phyloP scores from a whole-genome alignment of 441 rosid genomes.

The Eutrema salsugineum region DNA sequence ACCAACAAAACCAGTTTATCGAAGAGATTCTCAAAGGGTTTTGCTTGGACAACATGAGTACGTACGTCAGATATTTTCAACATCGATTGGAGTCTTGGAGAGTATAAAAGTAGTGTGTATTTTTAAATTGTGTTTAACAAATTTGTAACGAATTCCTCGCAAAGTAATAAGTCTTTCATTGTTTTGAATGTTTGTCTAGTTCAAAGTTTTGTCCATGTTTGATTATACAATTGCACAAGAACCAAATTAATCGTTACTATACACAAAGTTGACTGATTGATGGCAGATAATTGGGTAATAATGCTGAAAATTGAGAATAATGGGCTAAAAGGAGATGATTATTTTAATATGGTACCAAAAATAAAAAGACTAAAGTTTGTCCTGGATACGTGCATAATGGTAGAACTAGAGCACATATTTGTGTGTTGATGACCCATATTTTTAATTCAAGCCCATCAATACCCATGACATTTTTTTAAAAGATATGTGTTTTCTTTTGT shows the following conservation, averaged over 20 bases:
- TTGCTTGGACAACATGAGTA: not conserved
- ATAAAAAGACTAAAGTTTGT: not conserved
- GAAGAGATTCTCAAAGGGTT: not conserved
- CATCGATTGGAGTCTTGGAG: not conserved
- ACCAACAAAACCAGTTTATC: not conserved
- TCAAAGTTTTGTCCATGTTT: not conserved
- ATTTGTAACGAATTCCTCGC: not conserved
- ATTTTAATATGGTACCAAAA: not conserved
- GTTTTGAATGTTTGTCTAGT: not conserved
- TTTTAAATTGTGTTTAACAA: not conserved
- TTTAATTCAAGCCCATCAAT: no score
- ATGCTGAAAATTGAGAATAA: not conserved
- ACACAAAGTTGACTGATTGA: not conserved
- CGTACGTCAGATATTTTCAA: not conserved
- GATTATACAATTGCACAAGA: not conserved
- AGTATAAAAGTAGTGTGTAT: not conserved
- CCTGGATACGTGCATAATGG: no score
- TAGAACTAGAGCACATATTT: no score
- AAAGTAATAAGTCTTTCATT: not conserved
- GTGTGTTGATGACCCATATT: no score
- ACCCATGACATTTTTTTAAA: no score
- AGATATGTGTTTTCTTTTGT: no score
- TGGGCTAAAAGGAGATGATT: not conserved
- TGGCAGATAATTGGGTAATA: not conserved
- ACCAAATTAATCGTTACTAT: not conserved